Evolutionary conservation across 768 basidiomycete species (phyloP).

Genomic region (Leccinum rimulosum): DNA sequence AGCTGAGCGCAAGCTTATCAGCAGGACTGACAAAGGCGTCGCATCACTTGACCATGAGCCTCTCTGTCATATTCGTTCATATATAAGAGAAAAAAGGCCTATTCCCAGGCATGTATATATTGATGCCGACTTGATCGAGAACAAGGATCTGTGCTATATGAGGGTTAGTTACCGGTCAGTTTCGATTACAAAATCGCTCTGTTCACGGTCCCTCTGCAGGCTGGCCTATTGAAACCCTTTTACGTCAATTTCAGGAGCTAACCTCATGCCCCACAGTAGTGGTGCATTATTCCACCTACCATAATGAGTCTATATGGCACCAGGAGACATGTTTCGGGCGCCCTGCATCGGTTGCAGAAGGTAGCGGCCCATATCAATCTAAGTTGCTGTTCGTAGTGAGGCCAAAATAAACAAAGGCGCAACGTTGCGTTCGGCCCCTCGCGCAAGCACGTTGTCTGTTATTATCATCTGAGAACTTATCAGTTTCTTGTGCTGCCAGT

Average conservation of each 20-base stretch:
- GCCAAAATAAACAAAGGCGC: too few species aligned
- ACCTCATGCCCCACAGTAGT: not conserved
- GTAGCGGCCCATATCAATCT: too few species aligned
- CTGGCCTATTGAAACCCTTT: not conserved
- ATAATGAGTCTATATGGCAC: not conserved
- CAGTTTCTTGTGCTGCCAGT: not conserved
- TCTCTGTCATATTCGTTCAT: not conserved
- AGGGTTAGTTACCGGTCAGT: not conserved
- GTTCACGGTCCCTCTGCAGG: not conserved
- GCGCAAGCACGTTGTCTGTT: not conserved
- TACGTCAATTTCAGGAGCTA: too few species aligned
- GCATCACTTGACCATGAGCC: not conserved
- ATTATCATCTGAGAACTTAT: not conserved
- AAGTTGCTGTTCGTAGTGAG: too few species aligned
- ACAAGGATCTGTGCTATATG: not conserved
- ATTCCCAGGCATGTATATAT: constrained; percentile 7
- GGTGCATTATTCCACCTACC: not conserved
- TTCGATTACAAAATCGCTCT: not conserved
- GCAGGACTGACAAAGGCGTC: not conserved
- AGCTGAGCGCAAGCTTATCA: not conserved
- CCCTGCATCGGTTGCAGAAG: too few species aligned
- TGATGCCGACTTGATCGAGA: not conserved
- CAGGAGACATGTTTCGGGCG: too few species aligned
- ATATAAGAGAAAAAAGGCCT: not conserved
- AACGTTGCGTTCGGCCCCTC: too few species aligned